Conservation (phyloP, 108 stramenopile genomes). For the Craspedostauros australis region DNA sequence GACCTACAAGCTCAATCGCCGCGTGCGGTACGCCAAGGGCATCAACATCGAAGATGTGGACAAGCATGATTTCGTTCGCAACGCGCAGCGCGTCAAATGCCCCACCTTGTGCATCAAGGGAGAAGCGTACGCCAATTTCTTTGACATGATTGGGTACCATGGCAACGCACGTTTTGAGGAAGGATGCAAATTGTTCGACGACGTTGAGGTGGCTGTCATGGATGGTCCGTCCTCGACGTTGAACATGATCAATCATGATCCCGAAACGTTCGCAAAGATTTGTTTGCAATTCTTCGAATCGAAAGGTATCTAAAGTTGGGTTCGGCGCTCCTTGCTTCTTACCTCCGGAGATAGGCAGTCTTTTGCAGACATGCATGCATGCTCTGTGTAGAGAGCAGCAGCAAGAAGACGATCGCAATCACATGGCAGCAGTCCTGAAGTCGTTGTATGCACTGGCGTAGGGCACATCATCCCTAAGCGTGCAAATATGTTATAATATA, state of each 20-base stretch:
- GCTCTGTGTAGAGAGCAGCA: no score
- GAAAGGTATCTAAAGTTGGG: no score
- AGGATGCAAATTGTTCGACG: conserved; percentile 1
- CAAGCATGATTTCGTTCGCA: conserved; percentile 10
- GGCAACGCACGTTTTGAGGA: conserved; percentile 18
- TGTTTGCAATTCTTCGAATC: no score
- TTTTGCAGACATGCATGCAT: no score
- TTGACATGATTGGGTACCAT: conserved; percentile 4
- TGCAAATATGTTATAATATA: no score
- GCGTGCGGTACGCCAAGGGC: conserved; percentile 6
- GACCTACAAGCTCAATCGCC: conserved; percentile 14
- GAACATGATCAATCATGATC: conserved; percentile 17
- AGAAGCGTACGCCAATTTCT: conserved; percentile 7
- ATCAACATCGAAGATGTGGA: conserved; percentile 7
- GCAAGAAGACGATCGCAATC: no score
- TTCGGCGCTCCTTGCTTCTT: no score
- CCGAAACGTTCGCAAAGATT: conserved; percentile 18
- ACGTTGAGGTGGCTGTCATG: conserved; percentile 13
- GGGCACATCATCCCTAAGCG: no score
- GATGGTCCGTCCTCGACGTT: conserved; percentile 13
- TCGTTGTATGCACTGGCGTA: no score
- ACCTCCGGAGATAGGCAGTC: no score
- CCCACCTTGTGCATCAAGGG: conserved; percentile 14
- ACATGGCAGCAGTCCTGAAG: no score
- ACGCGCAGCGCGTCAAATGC: background rate